Evolutionary conservation across 2,329 filamentous ascomycete species (phyloP), one percentile per base, ranked within the genome.

Genomic region (Diplodia scrobiculata): DNA sequence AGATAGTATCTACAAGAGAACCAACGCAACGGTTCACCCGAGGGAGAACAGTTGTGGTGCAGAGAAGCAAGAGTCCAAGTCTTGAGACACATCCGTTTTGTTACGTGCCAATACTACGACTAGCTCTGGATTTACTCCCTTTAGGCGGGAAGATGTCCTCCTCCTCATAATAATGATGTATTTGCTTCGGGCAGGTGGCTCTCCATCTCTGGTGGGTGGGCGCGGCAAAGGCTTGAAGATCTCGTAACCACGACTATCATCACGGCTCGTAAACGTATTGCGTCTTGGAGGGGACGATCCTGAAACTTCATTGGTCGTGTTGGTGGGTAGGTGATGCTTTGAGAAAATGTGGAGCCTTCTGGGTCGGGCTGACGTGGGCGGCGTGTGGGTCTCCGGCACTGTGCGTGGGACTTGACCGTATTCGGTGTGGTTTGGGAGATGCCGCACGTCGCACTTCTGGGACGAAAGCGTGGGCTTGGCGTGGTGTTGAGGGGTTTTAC

Each of bases 401-500:
- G 41, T 41, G 34, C 50, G 50, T 41, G 36, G 34, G 48, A 3
- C 60, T 14, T 19, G 21, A 5, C 32, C 32, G n/a, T 34, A 32
- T 54, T 36, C 13, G 48, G 38, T 19, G 41, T 32, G 55, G 48
- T 59, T 60, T 14, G 54, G 19, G 41, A 25, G 25, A 25, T 25
- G 25, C 25, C 25, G 25, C 25, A 25, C 25, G 25, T 25, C 25
- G 25, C 25, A 25, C 25, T 25, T 25, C 25, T 25, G 2, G 25
- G 25, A 25, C 25, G 25, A 25, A 25, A 45, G 25, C 14, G 38
- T 19, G 38, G 21, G 25, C 55, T 62, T 62, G 58, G 58, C 58
- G 58, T 62, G 29, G 58, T 62, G 58, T 62, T 62, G 58, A 62
- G 45, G n/a, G 6, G 11, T 29, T 47, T 25, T 4, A n/a, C n/a